A percentile compares a stretch with the other conserved stretches of the same genome.
Evolutionary conservation across 2,329 filamentous ascomycete genomes (phyloP).

Genomic region (Hirsutella minnesotensis): DNA sequence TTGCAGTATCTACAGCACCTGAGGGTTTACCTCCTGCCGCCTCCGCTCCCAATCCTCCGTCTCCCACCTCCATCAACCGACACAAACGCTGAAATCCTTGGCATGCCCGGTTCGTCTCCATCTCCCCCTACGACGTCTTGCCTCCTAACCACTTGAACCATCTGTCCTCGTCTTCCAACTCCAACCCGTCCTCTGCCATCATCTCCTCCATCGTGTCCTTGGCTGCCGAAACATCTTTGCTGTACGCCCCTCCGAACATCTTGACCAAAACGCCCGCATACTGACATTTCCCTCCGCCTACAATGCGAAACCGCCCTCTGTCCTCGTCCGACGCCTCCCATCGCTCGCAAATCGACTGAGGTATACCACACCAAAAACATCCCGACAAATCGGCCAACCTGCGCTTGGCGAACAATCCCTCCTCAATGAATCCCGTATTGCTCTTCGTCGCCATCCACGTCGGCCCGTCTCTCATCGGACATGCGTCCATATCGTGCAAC

Average conservation of each 20-base stretch:
- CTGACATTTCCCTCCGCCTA: not conserved
- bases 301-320: not conserved
- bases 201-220: not conserved
- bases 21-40: too few species aligned
- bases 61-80: not conserved
- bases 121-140: not conserved
- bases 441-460: not conserved
- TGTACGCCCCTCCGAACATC: not conserved
- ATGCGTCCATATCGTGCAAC: not conserved
- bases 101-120: conserved; percentile 1
- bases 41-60: too few species aligned
- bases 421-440: not conserved
- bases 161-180: not conserved
- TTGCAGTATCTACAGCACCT: too few species aligned
- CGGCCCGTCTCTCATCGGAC: not conserved
- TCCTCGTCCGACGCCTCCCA: not conserved
- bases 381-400: not conserved
- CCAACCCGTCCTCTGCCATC: not conserved
- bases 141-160: not conserved
- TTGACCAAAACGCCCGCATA: not conserved
- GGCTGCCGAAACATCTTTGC: not conserved
- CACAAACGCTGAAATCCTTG: not conserved
- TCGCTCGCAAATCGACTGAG: conserved; percentile 1
- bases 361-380: not conserved
- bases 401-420: not conserved